These are phyloP conservation scores for Recurvomyces mirabilis DNA, from an alignment of 495 filamentous ascomycete genomes.

Conservation along the genomic window DNA sequence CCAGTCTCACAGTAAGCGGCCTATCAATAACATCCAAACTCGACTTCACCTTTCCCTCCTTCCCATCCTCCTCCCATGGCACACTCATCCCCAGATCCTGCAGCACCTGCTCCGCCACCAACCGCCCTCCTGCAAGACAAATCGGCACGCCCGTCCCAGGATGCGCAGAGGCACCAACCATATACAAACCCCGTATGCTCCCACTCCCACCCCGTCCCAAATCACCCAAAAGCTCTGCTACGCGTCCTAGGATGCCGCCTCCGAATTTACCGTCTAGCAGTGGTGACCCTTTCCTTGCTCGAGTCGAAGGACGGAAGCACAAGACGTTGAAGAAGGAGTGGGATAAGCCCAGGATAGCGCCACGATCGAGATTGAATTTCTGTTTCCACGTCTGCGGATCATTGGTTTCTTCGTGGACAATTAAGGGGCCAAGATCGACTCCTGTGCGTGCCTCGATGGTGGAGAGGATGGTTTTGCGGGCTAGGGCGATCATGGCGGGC, in stretches of 20 bases:
- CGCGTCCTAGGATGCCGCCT: conserved; percentile 2
- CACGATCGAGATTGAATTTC: conserved; percentile 58
- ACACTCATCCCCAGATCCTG: conserved; percentile 30
- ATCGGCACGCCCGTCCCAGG: conserved; percentile 64
- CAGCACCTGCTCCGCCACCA: conserved; percentile 48
- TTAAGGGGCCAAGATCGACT: conserved; percentile 33
- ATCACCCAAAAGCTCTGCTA: conserved; percentile 12
- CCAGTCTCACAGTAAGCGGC: too few relatives aligned
- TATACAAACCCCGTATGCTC: conserved; percentile 41
- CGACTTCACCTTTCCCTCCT: conserved; percentile 9
- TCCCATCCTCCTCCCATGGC: conserved; percentile 32
- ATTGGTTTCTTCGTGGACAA: conserved; percentile 50
- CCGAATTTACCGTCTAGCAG: conserved; percentile 9
- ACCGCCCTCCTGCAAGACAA: conserved; percentile 50
- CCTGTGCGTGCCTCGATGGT: conserved; percentile 47
- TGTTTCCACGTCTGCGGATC: conserved; percentile 49
- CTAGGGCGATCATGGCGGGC: conserved; percentile 39
- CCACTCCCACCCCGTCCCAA: conserved; percentile 29
- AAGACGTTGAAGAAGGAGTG: conserved; percentile 65
- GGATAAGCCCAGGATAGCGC: conserved; percentile 54
- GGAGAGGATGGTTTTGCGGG: conserved; percentile 41
- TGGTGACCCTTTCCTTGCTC: conserved; percentile 4
- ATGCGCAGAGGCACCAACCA: conserved; percentile 61
- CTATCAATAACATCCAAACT: conserved; percentile 28
- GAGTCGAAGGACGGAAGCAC: conserved; percentile 48